Evolutionary conservation across 768 basidiomycete genomes (phyloP), one percentile per base, ranked within the genome.

Genomic region (Dentipellis sp.): DNA sequence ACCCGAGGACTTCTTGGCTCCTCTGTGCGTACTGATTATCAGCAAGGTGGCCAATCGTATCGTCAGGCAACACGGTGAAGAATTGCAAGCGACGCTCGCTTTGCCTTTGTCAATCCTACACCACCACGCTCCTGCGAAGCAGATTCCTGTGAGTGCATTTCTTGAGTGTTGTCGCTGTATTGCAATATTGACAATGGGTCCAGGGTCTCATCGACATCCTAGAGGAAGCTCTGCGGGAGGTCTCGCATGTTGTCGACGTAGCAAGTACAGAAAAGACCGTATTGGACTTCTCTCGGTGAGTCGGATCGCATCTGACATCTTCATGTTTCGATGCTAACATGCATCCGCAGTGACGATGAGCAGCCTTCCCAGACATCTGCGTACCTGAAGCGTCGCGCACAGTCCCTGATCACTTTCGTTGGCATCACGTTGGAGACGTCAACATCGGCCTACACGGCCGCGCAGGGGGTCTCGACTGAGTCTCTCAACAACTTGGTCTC

Each of bases 11-110:
- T 99, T 94, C 74, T 71, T 95, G 46, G 77, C 89, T 0, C 86
- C 93, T 0, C 68, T 97, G 12, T 82, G 78, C 54, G 88, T 97
- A 82, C 80, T 97, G 0, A 75, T 98, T 21, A 75, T 93, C 1
- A 91, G 94, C 63, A 91, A 87, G 62, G 74, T 78, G 3, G 78
- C 83, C 9, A 88, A 82, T 60, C 81, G 84, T 16, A 77, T 86
- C 37, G 78, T 82, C 10, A 80, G 85, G 47, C 86, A 85, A 65
- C 75, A 71, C 37, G 61, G 74, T 2, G 78, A 80, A 17, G 90
- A 93, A 51, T 77, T 78, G 6, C 75, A 75, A 47, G 72, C 67
- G 42, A 76, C 83, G 0, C 73, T 94, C 29, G 71, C 79, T 11
- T 72, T 97, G 16, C 89, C 91, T 0, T 73, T 84, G 9, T 75